Conservation (phyloP, 2,329 filamentous ascomycete species). For the Talaromyces albobiverticillius region DNA sequence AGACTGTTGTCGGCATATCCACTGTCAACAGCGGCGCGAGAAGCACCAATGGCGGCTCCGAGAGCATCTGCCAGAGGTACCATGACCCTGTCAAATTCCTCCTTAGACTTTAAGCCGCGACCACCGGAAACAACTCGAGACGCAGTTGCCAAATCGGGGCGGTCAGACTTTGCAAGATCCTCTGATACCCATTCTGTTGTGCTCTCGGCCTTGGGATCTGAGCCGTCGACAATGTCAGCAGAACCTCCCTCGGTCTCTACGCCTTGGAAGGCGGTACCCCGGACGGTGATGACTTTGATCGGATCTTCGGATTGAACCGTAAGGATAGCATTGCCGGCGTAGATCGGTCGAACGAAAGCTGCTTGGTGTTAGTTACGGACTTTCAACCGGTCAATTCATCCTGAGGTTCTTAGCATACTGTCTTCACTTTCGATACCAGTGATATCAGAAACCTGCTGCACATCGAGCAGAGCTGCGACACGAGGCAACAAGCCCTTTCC, state of each 20-base stretch:
- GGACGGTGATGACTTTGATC: slow-evolving; percentile 86
- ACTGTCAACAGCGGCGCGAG: slow-evolving; percentile 90
- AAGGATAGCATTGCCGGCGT: slow-evolving; percentile 94
- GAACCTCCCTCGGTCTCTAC: slow-evolving; percentile 69
- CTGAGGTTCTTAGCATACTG: slow-evolving; percentile 51
- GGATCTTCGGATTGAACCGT: slow-evolving; percentile 87
- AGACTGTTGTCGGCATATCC: slow-evolving; percentile 98
- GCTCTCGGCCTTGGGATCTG: slow-evolving; percentile 73
- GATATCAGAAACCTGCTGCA: slow-evolving; percentile 91
- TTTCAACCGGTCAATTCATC: slow-evolving; percentile 5
- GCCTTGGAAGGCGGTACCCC: slow-evolving; percentile 85
- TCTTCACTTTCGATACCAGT: slow-evolving; percentile 82
- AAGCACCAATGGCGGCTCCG: slow-evolving; percentile 93
- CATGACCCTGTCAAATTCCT: slow-evolving; percentile 93
- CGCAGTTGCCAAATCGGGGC: slow-evolving; percentile 90
- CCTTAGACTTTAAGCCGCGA: slow-evolving; percentile 93
- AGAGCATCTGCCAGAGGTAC: slow-evolving; percentile 86
- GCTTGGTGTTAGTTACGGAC: slow-evolving; percentile 11
- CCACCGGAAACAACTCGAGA: slow-evolving; percentile 88
- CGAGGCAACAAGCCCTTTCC: slow-evolving; percentile 93
- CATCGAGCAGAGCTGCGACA: slow-evolving; percentile 85
- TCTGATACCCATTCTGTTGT: slow-evolving; percentile 89
- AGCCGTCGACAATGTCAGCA: slow-evolving; percentile 74
- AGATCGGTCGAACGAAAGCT: slow-evolving; percentile 92
- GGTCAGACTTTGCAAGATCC: slow-evolving; percentile 86